Evolutionary conservation across 257 asterid species (phyloP).

Genomic region (Solanum tacnaense): DNA sequence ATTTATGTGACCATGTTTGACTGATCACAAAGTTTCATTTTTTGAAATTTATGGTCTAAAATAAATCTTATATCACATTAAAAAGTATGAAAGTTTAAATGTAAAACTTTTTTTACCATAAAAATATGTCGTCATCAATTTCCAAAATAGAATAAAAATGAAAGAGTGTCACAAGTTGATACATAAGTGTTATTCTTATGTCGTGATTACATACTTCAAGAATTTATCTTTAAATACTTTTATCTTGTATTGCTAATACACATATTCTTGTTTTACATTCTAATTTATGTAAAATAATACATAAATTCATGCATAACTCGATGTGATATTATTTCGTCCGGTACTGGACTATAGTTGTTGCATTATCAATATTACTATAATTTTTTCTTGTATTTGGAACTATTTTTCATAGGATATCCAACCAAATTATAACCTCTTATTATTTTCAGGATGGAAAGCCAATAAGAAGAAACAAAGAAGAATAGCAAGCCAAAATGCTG

Average conservation of each 20-base stretch:
- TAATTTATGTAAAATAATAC: not conserved
- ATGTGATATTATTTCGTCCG: not conserved
- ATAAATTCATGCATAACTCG: not conserved
- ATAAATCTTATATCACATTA: not conserved
- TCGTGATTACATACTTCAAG: not conserved
- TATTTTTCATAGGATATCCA: not conserved
- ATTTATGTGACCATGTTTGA: not conserved
- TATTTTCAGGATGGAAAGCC: slow-evolving; percentile 5
- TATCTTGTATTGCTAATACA: not conserved
- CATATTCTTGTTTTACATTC: not conserved
- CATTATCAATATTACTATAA: not conserved
- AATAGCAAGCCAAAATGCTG: not conserved
- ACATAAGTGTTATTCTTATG: not conserved
- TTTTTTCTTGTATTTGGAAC: not conserved
- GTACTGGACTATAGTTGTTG: not conserved
- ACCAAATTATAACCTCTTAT: not conserved
- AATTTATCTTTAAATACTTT: not conserved
- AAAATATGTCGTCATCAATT: not conserved
- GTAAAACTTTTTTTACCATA: not conserved
- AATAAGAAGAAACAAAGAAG: slow-evolving; percentile 1
- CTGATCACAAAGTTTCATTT: not conserved
- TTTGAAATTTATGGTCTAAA: not conserved
- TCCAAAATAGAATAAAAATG: too few relatives aligned
- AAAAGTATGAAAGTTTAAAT: not conserved
- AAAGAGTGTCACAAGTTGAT: not conserved